A percentile compares a stretch with the other conserved stretches of the same genome.
These are phyloP conservation scores for Carex pumila DNA, from an alignment of 176 grass and related monocot species.

Conservation along the genomic window DNA sequence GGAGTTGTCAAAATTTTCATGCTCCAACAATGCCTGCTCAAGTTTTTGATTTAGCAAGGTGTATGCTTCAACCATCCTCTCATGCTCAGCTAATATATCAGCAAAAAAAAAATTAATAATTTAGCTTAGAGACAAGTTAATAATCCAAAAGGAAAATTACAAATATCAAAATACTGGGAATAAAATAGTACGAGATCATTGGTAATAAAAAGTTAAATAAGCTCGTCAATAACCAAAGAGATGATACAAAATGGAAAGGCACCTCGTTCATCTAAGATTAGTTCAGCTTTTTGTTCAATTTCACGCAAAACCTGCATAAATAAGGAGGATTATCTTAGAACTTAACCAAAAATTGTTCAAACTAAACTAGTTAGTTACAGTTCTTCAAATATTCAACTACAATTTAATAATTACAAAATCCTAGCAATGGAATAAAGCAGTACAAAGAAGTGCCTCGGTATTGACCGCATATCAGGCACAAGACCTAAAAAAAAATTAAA, in stretches of 20 bases:
- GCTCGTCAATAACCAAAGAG: neutral
- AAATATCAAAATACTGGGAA: neutral
- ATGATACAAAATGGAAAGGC: neutral
- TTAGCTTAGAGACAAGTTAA: neutral
- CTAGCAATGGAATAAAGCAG: neutral
- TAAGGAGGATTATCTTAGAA: neutral
- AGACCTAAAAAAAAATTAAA: neutral
- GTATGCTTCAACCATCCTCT: constrained; percentile 85
- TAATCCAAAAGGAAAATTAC: neutral
- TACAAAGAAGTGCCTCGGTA: neutral
- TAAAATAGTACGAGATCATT: neutral
- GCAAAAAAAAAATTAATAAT: constrained; percentile 1
- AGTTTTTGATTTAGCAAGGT: constrained; percentile 88
- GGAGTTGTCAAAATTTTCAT: constrained; percentile 84
- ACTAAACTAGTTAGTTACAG: neutral
- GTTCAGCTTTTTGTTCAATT: constrained; percentile 93
- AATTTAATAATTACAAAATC: neutral
- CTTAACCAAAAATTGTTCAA: neutral
- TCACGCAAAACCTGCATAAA: constrained; percentile 72
- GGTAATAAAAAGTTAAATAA: neutral
- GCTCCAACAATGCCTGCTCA: constrained; percentile 82
- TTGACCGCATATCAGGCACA: neutral
- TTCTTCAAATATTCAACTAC: neutral
- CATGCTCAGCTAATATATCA: constrained; percentile 66
- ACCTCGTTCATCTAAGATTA: constrained; percentile 98